These are phyloP conservation scores for Conringia planisiliqua DNA, from an alignment of 345 rosid genomes.

Conservation along the genomic window DNA sequence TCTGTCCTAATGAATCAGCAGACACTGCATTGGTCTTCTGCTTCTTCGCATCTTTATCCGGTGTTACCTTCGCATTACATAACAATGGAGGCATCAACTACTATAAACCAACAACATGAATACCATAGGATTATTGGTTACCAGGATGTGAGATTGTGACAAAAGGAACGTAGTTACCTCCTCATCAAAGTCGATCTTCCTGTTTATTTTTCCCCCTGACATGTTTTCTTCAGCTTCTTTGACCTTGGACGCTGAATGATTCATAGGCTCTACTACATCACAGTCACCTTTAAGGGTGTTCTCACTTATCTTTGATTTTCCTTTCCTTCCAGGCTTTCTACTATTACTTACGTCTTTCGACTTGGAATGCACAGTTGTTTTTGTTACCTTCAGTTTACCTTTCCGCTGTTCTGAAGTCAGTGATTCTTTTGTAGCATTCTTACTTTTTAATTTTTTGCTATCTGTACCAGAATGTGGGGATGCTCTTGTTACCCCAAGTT, in stretches of 20 bases:
- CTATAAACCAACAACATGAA: not conserved
- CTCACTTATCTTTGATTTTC: not conserved
- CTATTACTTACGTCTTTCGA: not conserved
- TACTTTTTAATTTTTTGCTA: not conserved
- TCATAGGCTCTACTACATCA: slow-evolving; percentile 1
- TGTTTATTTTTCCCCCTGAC: slow-evolving; percentile 7
- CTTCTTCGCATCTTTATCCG: slow-evolving; percentile 12
- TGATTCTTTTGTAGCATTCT: not conserved
- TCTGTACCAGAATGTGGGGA: not conserved
- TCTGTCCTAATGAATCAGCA: slow-evolving; percentile 19
- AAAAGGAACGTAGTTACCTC: slow-evolving; percentile 21
- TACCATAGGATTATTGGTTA: not conserved
- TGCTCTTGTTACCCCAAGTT: not conserved
- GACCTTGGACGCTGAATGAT: not conserved
- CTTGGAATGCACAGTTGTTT: not conserved
- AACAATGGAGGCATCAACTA: slow-evolving; percentile 17
- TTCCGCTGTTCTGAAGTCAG: slow-evolving; percentile 8
- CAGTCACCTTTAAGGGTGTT: not conserved
- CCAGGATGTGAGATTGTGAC: not conserved
- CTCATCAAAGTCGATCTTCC: slow-evolving; percentile 26
- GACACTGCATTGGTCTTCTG: not conserved
- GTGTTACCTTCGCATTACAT: slow-evolving; percentile 30
- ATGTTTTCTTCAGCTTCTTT: slow-evolving; percentile 1
- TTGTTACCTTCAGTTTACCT: not conserved
- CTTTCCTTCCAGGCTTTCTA: slow-evolving; percentile 1